Base-by-base conservation (phyloP, 805 yeast species). In the Metschnikowia arizonensis region DNA sequence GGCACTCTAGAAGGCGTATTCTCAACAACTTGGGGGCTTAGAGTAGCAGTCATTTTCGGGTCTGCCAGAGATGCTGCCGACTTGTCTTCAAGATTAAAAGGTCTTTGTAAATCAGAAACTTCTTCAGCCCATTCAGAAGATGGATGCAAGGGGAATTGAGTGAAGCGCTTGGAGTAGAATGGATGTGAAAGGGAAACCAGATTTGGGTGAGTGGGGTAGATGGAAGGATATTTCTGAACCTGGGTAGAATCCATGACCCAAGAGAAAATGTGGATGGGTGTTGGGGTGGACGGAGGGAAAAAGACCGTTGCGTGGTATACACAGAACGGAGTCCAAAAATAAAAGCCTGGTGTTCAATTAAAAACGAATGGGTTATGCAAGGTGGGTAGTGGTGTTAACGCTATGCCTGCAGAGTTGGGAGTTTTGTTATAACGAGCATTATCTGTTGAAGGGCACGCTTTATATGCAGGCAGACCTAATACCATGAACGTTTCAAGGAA, bases 91-190 rank as follows among this genome's bases (percentile, higher is more conserved):
- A 26, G 24, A 17, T 24, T 33, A 14, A 11, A 34, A 14, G 37
- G 21, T 34, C 37, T 34, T n/a, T 14, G 25, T 10, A 19, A n/a
- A 2, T 33, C 36, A 9, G 36, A 33, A 21, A 33, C 33, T 23
- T 40, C 33, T 18, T 50, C 54, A 24, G 34, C 34, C 34, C 34
- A 32, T 41, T 52, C 54, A 7, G 54, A 48, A 3, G 52, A 24
- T 7, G 25, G 45, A 9, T 42, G 53, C 25, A 49, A 23, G 5
- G 54, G 50, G 14, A 42, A 34, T 21, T 36, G 43, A 7, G 45
- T 25, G 23, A 30, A 35, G 18, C 32, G 50, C 29, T 49, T 49
- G 40, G 40, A 42, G 37, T 34, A 49, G 28, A 44, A 41, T 7
- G 48, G 45, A 25, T 34, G 38, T 23, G 38, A 12, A 23, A 34